Evolutionary conservation across 805 yeast species (phyloP), one percentile per base, ranked within the genome.

Genomic region (Sungouiella thailandica): DNA sequence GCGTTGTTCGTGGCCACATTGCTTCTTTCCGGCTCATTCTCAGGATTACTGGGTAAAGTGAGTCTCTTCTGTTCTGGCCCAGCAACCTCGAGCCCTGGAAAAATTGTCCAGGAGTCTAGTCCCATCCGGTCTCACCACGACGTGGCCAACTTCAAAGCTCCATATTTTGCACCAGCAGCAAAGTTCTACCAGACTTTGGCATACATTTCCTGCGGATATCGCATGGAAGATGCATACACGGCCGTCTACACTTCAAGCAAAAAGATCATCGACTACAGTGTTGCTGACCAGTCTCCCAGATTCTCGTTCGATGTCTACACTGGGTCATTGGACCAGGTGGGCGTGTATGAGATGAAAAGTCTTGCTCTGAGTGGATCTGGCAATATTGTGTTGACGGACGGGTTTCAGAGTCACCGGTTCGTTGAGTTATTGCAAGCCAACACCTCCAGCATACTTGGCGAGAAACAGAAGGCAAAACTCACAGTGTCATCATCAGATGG

Each of bases 261-360:
- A 9, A 59, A 54, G 29, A 41, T 58, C 12, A 51, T 59, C 2
- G 53, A 54, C 20, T 52, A 41, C 34, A 36, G 46, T 17, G 37
- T 37, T 11, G 28, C 30, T 11, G 39, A 36, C 7, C 39, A 35
- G 10, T 8, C 35, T n/a, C 53, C 64, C 2, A 39, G 41, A 20
- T 60, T 62, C 58, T 32, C 55, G 2, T 39, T 55, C 17, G 58
- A 65, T 33, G 32, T 68, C 4, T 65, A 55, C 38, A 40, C 58
- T 1, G 70, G 65, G 2, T 59, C 68, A 1, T 44, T 57, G 12
- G 72, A 68, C 34, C 72, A 68, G 40, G 60, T 56, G 1, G 74
- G 74, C 1, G 30, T 64, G 8, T 64, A 61, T 39, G 74, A 68
- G 37, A 64, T 67, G 72, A 60, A 54, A 33, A 31, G 53, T 1